Base-by-base conservation (phyloP, 2,329 filamentous ascomycete species). In the Sclerotinia trifoliorum region DNA sequence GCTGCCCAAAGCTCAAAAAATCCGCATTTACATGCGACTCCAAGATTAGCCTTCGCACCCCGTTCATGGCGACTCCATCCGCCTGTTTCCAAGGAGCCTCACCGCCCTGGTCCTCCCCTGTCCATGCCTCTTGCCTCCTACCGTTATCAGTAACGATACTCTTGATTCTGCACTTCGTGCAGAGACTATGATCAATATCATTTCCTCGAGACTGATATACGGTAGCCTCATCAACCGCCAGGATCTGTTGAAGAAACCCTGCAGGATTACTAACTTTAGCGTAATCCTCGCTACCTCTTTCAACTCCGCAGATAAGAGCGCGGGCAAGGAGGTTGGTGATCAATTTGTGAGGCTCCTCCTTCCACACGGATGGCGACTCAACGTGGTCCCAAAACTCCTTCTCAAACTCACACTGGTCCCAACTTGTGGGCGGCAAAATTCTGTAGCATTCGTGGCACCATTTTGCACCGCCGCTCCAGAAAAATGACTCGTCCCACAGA, bases 91-190 rank as follows among this genome's bases (percentile, higher is more conserved):
- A 46, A 26, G 29, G 49, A 13, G 3, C 21, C 8, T 24, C 15
- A 5, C 6, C 24, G 6, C 5, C 13, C 24, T 15, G 13, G 21
- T 19, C 10, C 13, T 39, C 13, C 58, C 46, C 19, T n/a, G 11
- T 26, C 58, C 58, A 62, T 13, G 15, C 29, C 32, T 49, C 46
- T 51, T 17, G 46, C 39, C 58, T 49, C n/a, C 58, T 48, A 29
- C 46, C 58, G 15, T 35, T 51, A 51, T 62, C 58, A 19, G 58
- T 62, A 19, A 62, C 32, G 46, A 62, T 26, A 2, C 19, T 46
- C 44, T 26, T 39, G 29, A 62, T n/a, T 49, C 58, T 49, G 29
- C 58, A 62, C 35, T 62, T 62, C 19, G 46, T n/a, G 58, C 58
- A 62, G 11, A 51, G 29, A 24, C 17, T 26, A 15, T 51, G 8